Evolutionary conservation across 129 eudicot genomes (phyloP), one percentile per base, ranked within the genome.

Genomic region (Chrysanthemum seticuspe): DNA sequence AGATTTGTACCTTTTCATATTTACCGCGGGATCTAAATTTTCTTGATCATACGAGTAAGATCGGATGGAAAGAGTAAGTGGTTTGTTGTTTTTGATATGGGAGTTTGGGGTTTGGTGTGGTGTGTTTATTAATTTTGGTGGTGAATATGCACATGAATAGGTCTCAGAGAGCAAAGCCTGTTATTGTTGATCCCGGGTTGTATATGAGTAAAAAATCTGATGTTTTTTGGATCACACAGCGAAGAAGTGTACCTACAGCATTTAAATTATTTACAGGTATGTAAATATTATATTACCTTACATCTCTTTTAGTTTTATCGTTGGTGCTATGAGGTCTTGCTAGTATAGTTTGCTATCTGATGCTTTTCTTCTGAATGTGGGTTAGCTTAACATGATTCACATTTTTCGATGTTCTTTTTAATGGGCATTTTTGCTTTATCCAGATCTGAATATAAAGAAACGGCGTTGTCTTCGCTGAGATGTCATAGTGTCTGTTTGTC

Each of bases 11-110:
- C n/a, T 87, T 91, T 65, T 87, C 91, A 2, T 73, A 87, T 68
- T 74, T 91, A 74, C 97, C 97, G 4, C 79, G 91, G 78, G 97
- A 91, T 80, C 91, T 91, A 50, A 91, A 87, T 79, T 91, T 91
- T 85, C 82, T 91, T 64, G 91, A 91, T 74, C 97, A 91, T 68
- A 87, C 97, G 4, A 91, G 98, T 74, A 69, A 87, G 57, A 86
- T 91, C 65, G 95, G 97, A 16, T 91, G 97, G 97, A 91, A 91
- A 82, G 91, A 85, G 95, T 91, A 81, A 75, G 97, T 77, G 69
- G 15, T 58, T 70, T 25, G 3, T 25, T 54, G 6, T 40, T 10
- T 61, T 44, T 25, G 15, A 21, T 73, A 65, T 0, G 50, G 44
- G 5, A 16, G 51, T 52, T 62, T 74, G 18, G 67, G 55, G 34